These are phyloP conservation scores for Salix exigua DNA, from an alignment of 345 rosid species.

Conservation along the genomic window DNA sequence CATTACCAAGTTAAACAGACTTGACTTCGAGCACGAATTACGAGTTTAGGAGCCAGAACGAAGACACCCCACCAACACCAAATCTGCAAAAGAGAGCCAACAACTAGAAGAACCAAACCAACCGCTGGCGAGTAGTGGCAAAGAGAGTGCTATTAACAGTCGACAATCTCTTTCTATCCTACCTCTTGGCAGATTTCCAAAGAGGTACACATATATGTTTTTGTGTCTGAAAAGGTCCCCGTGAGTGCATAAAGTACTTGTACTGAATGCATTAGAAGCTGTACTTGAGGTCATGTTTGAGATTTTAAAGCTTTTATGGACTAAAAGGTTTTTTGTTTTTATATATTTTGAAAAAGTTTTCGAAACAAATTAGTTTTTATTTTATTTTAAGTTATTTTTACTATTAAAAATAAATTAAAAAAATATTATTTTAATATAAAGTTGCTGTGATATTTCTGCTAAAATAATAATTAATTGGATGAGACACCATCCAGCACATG, in stretches of 20 bases:
- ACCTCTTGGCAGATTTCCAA: background rate
- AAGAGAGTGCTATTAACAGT: slow-evolving; percentile 24
- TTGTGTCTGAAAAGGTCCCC: background rate
- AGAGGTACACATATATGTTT: background rate
- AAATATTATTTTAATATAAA: background rate
- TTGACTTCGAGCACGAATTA: slow-evolving; percentile 9
- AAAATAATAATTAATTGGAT: slow-evolving; percentile 1
- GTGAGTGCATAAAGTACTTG: background rate
- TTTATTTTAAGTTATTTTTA: too few relatives aligned
- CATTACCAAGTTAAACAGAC: slow-evolving; percentile 17
- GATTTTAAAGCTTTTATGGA: background rate
- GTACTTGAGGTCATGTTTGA: background rate
- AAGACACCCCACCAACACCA: slow-evolving; percentile 37
- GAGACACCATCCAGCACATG: slow-evolving; percentile 29
- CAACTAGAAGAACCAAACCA: slow-evolving; percentile 16
- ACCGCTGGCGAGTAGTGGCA: slow-evolving; percentile 29
- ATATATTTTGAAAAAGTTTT: too few relatives aligned
- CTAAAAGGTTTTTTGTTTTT: background rate
- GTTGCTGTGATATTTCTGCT: background rate
- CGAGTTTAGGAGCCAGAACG: slow-evolving; percentile 13
- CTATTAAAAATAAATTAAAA: too few relatives aligned
- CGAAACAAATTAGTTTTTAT: too few relatives aligned
- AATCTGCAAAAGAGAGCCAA: slow-evolving; percentile 26
- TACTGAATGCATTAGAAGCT: background rate
- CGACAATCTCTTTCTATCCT: slow-evolving; percentile 2